Base-by-base conservation (phyloP, 2,329 filamentous ascomycete species). In the Colletotrichum sp. region DNA sequence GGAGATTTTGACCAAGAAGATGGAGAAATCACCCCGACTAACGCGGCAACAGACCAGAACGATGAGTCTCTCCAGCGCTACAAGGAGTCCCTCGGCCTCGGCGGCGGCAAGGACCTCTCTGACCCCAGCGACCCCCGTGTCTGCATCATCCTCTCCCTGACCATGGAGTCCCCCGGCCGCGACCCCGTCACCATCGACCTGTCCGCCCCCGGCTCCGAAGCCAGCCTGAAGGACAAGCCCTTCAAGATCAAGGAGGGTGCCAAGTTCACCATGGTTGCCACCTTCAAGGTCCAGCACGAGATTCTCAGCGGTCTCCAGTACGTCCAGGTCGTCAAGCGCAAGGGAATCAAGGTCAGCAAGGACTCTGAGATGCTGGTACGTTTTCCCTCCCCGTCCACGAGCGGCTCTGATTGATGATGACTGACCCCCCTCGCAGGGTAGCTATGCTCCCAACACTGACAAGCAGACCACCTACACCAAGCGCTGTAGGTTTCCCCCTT, bases 231-330 rank as follows among this genome's bases (percentile, higher is more conserved):
- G 89, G 91, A 95, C 83, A 94, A 97, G 84, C 97, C 97, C 16
- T 99, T 99, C 89, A 96, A 92, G 83, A 98, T 99, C 89, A 99
- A 99, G 91, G 97, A 99, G 86, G 96, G 95, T 71, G 92, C 94
- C 80, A 94, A 92, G 80, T 99, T 99, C 89, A 95, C 94, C 86
- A 99, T 99, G 95, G 96, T 94, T 84, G 96, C 94, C 74, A 92
- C 92, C 77, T 99, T 99, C 91, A 94, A 96, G 88, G 97, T 99
- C 61, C 96, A 99, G 89, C 96, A 98, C 85, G 94, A 99, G 86
- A 96, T 99, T 79, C 91, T 99, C 71, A 97, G 95, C 81, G 97
- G 97, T 61, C 88, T 99, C 83, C 98, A 98, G 88, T 99, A 99
- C 85, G 92, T 99, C 74, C 97, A 99, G 88, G 91, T 96, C 55